Evolutionary conservation across 257 asterid genomes (phyloP).

Genomic region (Catharanthus roseus): DNA sequence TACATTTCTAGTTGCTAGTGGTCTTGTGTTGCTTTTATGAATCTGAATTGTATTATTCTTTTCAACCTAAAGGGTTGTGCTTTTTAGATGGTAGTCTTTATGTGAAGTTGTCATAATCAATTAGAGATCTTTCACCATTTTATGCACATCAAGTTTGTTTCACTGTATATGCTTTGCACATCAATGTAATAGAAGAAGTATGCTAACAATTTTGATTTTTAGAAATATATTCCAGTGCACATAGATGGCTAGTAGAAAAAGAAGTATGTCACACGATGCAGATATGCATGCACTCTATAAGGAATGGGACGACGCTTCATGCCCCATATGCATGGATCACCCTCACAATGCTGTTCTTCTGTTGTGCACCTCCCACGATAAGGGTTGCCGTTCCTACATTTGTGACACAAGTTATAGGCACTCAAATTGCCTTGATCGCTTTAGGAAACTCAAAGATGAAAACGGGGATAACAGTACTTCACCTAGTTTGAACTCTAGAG

Average conservation of each 20-base stretch:
- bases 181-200: constrained; percentile 11
- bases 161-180: constrained; percentile 6
- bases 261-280: constrained; percentile 71
- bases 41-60: not conserved
- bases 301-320: constrained; percentile 92
- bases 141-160: not conserved
- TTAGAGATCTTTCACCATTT: not conserved
- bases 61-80: not conserved
- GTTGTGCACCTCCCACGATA: constrained; percentile 78
- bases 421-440: constrained; percentile 88
- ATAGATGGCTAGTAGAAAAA: constrained; percentile 95
- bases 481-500: constrained; percentile 17
- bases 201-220: constrained; percentile 43
- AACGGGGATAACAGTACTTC: constrained; percentile 28
- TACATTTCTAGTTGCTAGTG: not conserved
- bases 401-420: constrained; percentile 94
- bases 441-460: constrained; percentile 61
- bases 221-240: constrained; percentile 62
- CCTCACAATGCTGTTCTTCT: constrained; percentile 83
- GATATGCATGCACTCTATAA: constrained; percentile 58
- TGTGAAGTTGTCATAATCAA: not conserved
- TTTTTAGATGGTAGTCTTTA: not conserved
- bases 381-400: constrained; percentile 82
- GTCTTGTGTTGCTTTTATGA: not conserved
- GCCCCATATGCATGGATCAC: constrained; percentile 93